These are phyloP conservation scores for Bryoglossum gracile DNA, from an alignment of 495 filamentous ascomycete species.

Conservation along the genomic window DNA sequence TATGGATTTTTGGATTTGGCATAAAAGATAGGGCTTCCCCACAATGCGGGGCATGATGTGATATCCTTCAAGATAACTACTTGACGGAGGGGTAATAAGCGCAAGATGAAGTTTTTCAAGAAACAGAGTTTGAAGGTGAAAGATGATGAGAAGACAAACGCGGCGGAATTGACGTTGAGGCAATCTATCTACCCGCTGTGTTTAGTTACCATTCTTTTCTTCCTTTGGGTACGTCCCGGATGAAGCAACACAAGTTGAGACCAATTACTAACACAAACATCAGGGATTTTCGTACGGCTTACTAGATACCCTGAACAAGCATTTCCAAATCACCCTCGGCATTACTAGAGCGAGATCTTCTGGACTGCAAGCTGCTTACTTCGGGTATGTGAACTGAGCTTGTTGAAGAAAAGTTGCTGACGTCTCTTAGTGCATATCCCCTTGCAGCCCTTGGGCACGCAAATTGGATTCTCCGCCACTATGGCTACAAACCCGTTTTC, in stretches of 20 bases:
- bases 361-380: constrained; percentile 50
- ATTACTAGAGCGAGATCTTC: constrained; percentile 44
- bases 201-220: constrained; percentile 70
- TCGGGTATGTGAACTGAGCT: constrained; percentile 28
- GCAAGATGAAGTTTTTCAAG: constrained; percentile 9
- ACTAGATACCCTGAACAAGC: constrained; percentile 44
- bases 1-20: too few species aligned
- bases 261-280: neutral
- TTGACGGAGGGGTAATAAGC: too few species aligned
- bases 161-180: constrained; percentile 50
- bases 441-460: constrained; percentile 55
- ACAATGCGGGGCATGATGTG: too few species aligned
- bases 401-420: neutral
- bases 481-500: constrained; percentile 46
- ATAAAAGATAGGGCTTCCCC: too few species aligned
- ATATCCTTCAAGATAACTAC: too few species aligned
- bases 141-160: constrained; percentile 45
- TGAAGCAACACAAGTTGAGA: too few species aligned
- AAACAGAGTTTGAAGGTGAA: constrained; percentile 27
- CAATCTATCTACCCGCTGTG: constrained; percentile 42
- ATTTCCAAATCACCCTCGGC: constrained; percentile 47
- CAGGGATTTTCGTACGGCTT: constrained; percentile 71
- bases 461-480: constrained; percentile 47
- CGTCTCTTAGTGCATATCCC: constrained; percentile 42
- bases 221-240: constrained; percentile 47